A percentile compares a stretch with the other conserved stretches of the same genome.
Evolutionary conservation across 2,329 filamentous ascomycete genomes (phyloP).

Genomic region (Epichloe typhina): DNA sequence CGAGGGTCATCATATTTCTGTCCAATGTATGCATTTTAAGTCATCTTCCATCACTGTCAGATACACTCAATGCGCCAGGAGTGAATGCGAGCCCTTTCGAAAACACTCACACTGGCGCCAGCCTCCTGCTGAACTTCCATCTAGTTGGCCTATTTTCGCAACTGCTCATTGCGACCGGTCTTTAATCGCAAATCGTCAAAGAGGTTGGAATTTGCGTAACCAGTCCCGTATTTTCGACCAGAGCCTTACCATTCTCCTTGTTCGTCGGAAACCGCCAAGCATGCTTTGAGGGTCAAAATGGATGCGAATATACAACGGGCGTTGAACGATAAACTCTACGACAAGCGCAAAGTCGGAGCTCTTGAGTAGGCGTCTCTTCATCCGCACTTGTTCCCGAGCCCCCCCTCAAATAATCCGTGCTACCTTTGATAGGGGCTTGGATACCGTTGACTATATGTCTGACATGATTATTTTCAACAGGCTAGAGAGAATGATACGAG

Average conservation of each 20-base stretch:
- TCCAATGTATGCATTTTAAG: too few relatives aligned
- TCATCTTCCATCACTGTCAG: neutral
- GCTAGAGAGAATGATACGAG: conserved; percentile 81
- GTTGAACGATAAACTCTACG: conserved; percentile 96
- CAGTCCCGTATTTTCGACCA: neutral
- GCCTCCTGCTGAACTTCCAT: neutral
- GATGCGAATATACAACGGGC: conserved; percentile 80
- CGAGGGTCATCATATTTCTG: too few relatives aligned
- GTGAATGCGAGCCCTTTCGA: neutral
- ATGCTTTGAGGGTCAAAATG: conserved; percentile 38
- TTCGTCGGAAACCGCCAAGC: neutral
- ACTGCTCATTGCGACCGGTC: neutral
- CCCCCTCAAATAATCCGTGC: neutral
- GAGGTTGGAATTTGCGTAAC: neutral
- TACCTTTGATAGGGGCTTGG: neutral
- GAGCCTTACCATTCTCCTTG: neutral
- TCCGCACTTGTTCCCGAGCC: neutral
- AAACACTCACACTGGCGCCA: neutral
- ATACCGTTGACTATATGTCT: conserved; percentile 2
- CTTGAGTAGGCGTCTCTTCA: conserved; percentile 58
- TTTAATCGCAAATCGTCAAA: neutral
- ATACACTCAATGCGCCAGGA: neutral
- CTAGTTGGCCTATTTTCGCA: neutral
- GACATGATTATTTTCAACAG: conserved; percentile 29
- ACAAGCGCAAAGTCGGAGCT: conserved; percentile 92